Percentiles rank a stretch among this genome's conserved stretches.
These are phyloP conservation scores for Oenanthe sinensis DNA, from an alignment of 129 eudicot species.

Conservation along the genomic window DNA sequence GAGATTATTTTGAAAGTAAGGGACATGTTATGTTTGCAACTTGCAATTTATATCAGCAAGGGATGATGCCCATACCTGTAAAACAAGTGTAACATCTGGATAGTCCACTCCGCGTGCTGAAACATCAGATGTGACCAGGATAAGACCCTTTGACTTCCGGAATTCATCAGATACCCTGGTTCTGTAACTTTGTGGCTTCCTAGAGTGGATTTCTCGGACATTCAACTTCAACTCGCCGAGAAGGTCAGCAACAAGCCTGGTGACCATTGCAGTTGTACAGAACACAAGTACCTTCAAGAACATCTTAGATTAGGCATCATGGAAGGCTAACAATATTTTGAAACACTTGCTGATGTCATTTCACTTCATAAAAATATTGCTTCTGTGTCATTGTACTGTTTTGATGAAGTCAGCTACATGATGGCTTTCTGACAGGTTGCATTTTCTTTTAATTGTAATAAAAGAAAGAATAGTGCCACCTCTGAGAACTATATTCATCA, in stretches of 20 bases:
- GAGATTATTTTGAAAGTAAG: background rate
- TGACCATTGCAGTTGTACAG: conserved; percentile 98
- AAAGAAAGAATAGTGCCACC: background rate
- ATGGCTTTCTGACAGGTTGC: background rate
- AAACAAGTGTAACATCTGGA: conserved; percentile 92
- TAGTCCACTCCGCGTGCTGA: conserved; percentile 99
- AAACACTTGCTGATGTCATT: background rate
- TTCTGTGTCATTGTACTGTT: background rate
- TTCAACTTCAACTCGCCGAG: conserved; percentile 72
- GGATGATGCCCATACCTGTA: conserved; percentile 46
- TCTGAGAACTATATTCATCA: background rate
- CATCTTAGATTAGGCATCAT: background rate
- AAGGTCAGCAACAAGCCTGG: conserved; percentile 77
- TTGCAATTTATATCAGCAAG: background rate
- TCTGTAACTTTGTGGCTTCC: conserved; percentile 91
- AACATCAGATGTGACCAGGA: conserved; percentile 94
- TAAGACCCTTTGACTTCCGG: conserved; percentile 84
- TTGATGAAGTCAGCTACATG: background rate
- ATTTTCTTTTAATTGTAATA: background rate
- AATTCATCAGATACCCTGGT: conserved; percentile 91
- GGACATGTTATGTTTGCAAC: background rate
- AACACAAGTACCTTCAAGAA: conserved; percentile 75
- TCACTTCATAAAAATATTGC: background rate
- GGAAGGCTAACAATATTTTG: background rate
- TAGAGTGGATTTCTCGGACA: conserved; percentile 92